Conservation (phyloP, 768 basidiomycete genomes). For the Russula dissimulans region DNA sequence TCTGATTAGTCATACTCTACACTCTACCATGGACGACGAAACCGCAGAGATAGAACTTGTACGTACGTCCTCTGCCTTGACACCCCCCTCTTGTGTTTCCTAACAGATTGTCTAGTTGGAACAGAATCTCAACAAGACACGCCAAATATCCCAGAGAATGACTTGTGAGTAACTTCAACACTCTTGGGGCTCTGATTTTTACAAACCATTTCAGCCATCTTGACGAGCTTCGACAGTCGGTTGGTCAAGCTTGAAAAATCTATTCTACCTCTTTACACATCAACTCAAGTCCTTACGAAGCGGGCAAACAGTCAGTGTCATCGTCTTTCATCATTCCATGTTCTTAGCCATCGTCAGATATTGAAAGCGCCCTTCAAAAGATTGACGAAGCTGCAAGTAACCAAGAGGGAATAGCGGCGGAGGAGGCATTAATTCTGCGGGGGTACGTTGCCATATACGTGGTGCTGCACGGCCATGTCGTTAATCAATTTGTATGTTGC, state of each 20-base stretch:
- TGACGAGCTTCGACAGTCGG: constrained; percentile 77
- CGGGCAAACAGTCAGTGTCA: constrained; percentile 55
- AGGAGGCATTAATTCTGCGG: constrained; percentile 69
- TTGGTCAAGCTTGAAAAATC: constrained; percentile 79
- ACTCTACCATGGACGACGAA: constrained; percentile 43
- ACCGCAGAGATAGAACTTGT: constrained; percentile 57
- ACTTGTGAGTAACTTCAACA: constrained; percentile 45
- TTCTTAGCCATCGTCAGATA: constrained; percentile 40
- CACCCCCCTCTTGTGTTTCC: not conserved
- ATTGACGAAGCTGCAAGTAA: constrained; percentile 73
- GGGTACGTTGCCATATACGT: constrained; percentile 41
- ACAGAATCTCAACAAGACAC: constrained; percentile 81
- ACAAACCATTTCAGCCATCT: constrained; percentile 48
- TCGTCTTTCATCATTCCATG: not conserved
- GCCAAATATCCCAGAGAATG: constrained; percentile 79
- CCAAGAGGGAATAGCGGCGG: constrained; percentile 64
- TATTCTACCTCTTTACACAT: constrained; percentile 72
- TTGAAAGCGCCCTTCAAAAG: constrained; percentile 67
- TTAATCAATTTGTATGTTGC: not conserved
- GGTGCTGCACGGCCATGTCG: no score
- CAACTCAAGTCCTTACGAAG: constrained; percentile 65
- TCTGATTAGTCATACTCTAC: no score
- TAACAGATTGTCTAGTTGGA: constrained; percentile 45
- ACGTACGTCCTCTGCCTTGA: not conserved
- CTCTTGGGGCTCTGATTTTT: not conserved